phyloP scores from a whole-genome alignment of 306 rosid species.

The Aeschynomene evenia region DNA sequence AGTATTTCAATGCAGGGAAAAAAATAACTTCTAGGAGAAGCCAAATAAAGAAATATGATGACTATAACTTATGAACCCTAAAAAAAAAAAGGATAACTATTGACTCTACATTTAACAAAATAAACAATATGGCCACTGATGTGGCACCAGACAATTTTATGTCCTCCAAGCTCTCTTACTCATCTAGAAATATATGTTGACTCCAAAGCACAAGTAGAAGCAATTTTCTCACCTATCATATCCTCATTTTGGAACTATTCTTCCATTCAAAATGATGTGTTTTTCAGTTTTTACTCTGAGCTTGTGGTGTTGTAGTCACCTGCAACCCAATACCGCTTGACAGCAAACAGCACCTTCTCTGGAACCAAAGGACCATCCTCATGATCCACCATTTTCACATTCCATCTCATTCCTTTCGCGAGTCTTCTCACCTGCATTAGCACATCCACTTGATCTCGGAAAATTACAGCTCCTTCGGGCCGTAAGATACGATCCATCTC shows the following conservation, averaged over 20 bases:
- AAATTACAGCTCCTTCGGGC: constrained; percentile 79
- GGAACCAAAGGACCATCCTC: constrained; percentile 77
- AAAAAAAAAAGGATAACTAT: constrained; percentile 30
- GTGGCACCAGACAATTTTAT: constrained; percentile 15
- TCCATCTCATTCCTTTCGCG: constrained; percentile 80
- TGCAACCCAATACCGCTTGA: constrained; percentile 74
- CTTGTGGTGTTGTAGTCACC: constrained; percentile 53
- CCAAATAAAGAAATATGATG: constrained; percentile 4
- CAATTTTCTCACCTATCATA: neutral
- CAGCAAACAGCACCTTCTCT: constrained; percentile 72
- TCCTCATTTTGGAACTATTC: constrained; percentile 7
- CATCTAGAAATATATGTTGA: neutral
- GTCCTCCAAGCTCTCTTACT: constrained; percentile 15
- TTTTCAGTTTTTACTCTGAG: constrained; percentile 26
- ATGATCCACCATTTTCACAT: constrained; percentile 66
- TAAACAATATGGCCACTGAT: neutral
- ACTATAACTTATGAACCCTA: constrained; percentile 15
- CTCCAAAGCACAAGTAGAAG: constrained; percentile 16
- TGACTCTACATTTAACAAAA: constrained; percentile 30
- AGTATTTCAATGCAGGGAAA: neutral
- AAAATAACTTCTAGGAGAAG: neutral
- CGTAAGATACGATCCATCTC: constrained; percentile 86
- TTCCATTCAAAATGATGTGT: constrained; percentile 2
- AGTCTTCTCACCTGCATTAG: constrained; percentile 54
- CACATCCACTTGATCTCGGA: constrained; percentile 63